These are phyloP conservation scores for Ceratobasidium sp. DNA, from an alignment of 1,284 basidiomycete species.

Conservation along the genomic window DNA sequence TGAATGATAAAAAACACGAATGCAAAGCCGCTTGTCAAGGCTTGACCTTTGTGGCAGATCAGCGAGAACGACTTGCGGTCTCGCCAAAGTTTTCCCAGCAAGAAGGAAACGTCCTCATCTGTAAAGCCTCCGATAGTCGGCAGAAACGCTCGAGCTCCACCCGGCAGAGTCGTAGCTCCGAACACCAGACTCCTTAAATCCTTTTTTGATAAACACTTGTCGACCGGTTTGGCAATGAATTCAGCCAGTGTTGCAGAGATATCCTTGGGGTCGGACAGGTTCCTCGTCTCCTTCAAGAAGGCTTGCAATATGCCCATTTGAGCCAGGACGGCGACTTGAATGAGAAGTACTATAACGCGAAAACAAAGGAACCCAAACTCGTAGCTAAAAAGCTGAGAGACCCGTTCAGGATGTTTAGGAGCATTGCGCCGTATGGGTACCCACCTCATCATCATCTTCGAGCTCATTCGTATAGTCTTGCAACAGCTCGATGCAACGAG, in stretches of 20 bases:
- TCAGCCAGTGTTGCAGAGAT: not conserved
- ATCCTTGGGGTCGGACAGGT: not conserved
- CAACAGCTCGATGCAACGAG: slow-evolving; percentile 1
- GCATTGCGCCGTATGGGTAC: not conserved
- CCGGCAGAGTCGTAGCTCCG: not conserved
- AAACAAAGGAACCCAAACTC: slow-evolving; percentile 16
- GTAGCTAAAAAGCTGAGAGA: slow-evolving; percentile 13
- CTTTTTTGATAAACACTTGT: not conserved
- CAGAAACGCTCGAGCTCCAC: slow-evolving; percentile 9
- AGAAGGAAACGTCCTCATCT: slow-evolving; percentile 2
- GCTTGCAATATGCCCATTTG: not conserved
- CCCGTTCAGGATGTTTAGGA: too few species aligned
- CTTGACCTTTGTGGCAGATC: not conserved
- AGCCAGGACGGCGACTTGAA: slow-evolving; percentile 10
- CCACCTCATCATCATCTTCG: not conserved
- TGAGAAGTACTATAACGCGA: slow-evolving; percentile 10
- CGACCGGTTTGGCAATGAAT: not conserved
- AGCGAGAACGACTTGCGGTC: slow-evolving; percentile 8
- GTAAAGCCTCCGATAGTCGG: slow-evolving; percentile 1
- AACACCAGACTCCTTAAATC: not conserved
- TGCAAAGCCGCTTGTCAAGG: not conserved
- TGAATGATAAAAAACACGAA: slow-evolving; percentile 3
- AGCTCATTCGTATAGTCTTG: not conserved
- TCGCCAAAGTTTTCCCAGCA: not conserved
- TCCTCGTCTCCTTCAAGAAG: not conserved